phyloP scores from a whole-genome alignment of 2,329 filamentous ascomycete species.

The Acarospora socialis region DNA sequence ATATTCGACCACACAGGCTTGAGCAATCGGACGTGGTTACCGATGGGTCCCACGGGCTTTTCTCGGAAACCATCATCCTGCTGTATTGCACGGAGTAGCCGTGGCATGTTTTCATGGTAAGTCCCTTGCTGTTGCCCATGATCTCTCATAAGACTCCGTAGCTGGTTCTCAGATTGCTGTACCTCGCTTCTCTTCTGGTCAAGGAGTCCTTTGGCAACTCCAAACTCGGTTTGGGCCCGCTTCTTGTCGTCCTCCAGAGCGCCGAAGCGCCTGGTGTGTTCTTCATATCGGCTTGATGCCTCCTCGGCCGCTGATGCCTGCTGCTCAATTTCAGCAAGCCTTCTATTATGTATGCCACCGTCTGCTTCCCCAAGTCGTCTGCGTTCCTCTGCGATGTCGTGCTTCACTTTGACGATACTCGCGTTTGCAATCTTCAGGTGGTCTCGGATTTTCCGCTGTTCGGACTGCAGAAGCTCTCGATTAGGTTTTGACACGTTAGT shows the following conservation, averaged over 20 bases:
- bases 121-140: conserved; percentile 46
- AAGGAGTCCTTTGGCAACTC: conserved; percentile 22
- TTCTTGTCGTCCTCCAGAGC: conserved; percentile 17
- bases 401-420: conserved; percentile 27
- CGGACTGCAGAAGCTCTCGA: conserved; percentile 31
- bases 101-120: conserved; percentile 48
- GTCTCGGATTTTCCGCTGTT: conserved; percentile 51
- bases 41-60: conserved; percentile 72
- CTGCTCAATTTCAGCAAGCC: conserved; percentile 43
- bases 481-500: conserved; percentile 10
- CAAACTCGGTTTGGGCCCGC: conserved; percentile 20
- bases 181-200: conserved; percentile 41
- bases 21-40: conserved; percentile 58
- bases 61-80: conserved; percentile 53
- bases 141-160: conserved; percentile 40
- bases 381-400: conserved; percentile 34
- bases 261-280: conserved; percentile 21
- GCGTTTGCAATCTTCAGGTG: conserved; percentile 40
- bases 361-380: conserved; percentile 48
- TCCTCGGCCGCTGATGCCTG: conserved; percentile 38
- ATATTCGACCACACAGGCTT: conserved; percentile 74
- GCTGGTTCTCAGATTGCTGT: conserved; percentile 34
- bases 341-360: conserved; percentile 53
- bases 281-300: conserved; percentile 28
- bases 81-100: conserved; percentile 54